phyloP scores from a whole-genome alignment of 345 rosid species.

The Boechera retrofracta region DNA sequence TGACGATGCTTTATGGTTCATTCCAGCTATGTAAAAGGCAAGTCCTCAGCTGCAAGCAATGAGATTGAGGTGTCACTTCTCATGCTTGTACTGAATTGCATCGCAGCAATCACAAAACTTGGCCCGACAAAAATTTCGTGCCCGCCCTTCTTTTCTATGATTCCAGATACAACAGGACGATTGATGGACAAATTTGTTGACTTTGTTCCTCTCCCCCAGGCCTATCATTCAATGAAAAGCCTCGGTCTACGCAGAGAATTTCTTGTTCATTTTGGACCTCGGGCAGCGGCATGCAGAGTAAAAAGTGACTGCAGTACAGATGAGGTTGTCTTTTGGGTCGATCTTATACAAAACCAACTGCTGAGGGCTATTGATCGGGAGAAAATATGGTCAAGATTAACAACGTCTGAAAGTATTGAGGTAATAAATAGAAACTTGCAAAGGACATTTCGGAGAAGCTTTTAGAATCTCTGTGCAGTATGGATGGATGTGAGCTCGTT shows the following conservation, averaged over 20 bases:
- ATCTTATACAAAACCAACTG: constrained; percentile 87
- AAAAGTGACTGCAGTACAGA: constrained; percentile 67
- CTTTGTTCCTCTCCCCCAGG: constrained; percentile 69
- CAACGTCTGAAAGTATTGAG: constrained; percentile 97
- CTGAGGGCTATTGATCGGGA: constrained; percentile 90
- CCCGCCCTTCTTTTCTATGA: constrained; percentile 66
- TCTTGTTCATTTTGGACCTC: constrained; percentile 94
- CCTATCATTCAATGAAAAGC: constrained; percentile 68
- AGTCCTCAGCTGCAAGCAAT: constrained; percentile 53
- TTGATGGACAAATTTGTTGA: constrained; percentile 90
- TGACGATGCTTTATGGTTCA: constrained; percentile 34
- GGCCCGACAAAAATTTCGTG: constrained; percentile 87
- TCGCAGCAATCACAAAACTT: constrained; percentile 85
- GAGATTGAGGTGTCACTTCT: constrained; percentile 76
- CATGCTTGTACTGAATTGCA: constrained; percentile 76
- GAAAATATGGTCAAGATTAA: constrained; percentile 93
- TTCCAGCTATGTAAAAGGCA: constrained; percentile 61
- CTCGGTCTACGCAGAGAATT: constrained; percentile 85
- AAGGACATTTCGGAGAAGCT: constrained; percentile 17
- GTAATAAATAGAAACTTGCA: constrained; percentile 49
- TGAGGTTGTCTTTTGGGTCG: constrained; percentile 93
- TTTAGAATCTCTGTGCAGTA: constrained; percentile 2
- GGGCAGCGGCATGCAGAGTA: constrained; percentile 79
- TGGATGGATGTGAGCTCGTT: constrained; percentile 6
- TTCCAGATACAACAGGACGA: constrained; percentile 78